Percentiles rank a stretch among this genome's conserved stretches.
Conservation (phyloP, 352 stramenopile genomes). For the Phytopythium ostracodes region DNA sequence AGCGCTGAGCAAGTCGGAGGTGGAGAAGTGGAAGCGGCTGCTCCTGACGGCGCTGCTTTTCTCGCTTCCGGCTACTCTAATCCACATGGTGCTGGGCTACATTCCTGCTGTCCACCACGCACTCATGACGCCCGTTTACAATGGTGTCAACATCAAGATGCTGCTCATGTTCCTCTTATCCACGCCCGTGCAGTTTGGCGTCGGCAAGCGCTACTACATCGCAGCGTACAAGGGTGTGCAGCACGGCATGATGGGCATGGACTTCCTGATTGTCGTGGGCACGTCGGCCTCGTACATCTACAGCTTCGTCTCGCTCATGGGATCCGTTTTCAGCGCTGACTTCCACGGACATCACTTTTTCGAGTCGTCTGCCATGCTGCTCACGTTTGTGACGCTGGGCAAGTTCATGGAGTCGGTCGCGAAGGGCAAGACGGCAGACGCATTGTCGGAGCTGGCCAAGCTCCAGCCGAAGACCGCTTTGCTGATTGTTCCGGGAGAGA, state of each 20-base stretch:
- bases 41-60: constrained; percentile 78
- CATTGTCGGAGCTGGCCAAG: constrained; percentile 64
- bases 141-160: constrained; percentile 72
- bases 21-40: constrained; percentile 69
- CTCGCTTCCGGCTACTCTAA: constrained; percentile 77
- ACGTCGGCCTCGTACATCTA: constrained; percentile 87
- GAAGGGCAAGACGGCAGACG: constrained; percentile 81
- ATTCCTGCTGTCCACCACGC: constrained; percentile 58
- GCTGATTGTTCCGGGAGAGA: constrained; percentile 43
- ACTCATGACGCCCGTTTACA: constrained; percentile 75
- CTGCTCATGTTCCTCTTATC: constrained; percentile 82
- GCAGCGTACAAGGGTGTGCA: constrained; percentile 77
- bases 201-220: constrained; percentile 78
- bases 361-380: constrained; percentile 80
- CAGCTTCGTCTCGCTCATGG: constrained; percentile 75
- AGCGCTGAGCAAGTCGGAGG: constrained; percentile 62
- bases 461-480: constrained; percentile 78
- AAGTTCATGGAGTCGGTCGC: constrained; percentile 89
- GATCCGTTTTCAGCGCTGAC: constrained; percentile 45
- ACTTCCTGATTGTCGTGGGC: constrained; percentile 82
- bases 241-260: constrained; percentile 88
- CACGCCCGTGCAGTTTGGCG: constrained; percentile 83
- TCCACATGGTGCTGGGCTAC: constrained; percentile 87
- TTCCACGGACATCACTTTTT: constrained; percentile 87
- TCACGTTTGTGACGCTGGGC: constrained; percentile 85